phyloP scores from a whole-genome alignment of 345 rosid genomes.

The Eucalyptus pumila region DNA sequence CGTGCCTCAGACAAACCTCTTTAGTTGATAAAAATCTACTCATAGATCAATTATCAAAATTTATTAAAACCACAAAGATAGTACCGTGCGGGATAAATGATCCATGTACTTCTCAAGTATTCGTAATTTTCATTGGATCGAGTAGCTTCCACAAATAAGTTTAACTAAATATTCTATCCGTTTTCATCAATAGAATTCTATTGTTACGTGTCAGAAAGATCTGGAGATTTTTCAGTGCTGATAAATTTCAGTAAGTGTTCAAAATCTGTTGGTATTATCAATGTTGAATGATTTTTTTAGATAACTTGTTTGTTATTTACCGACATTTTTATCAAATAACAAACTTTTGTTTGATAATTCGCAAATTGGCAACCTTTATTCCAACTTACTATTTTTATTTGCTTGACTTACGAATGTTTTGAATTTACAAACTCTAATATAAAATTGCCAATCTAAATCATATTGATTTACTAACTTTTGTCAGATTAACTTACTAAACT shows the following conservation, averaged over 20 bases:
- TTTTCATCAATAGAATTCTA: neutral
- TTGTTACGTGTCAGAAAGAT: neutral
- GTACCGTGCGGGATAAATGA: neutral
- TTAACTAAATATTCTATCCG: neutral
- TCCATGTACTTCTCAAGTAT: neutral
- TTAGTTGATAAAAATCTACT: neutral
- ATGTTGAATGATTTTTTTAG: neutral
- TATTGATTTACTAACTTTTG: neutral
- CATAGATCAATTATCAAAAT: neutral
- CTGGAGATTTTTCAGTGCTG: neutral
- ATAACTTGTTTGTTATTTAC: neutral
- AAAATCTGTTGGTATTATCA: neutral
- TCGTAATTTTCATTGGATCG: neutral
- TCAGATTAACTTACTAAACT: neutral
- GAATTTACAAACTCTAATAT: neutral
- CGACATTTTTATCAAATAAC: neutral
- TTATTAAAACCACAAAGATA: neutral
- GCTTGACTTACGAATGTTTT: neutral
- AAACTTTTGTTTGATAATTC: neutral
- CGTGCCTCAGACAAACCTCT: neutral
- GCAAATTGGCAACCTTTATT: neutral
- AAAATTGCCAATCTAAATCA: neutral
- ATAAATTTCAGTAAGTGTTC: neutral
- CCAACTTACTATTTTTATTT: neutral
- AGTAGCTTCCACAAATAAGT: neutral